Percentiles rank a stretch among this genome's conserved stretches.
phyloP scores from a whole-genome alignment of 2,329 filamentous ascomycete genomes.

The Colletotrichum abscissum region DNA sequence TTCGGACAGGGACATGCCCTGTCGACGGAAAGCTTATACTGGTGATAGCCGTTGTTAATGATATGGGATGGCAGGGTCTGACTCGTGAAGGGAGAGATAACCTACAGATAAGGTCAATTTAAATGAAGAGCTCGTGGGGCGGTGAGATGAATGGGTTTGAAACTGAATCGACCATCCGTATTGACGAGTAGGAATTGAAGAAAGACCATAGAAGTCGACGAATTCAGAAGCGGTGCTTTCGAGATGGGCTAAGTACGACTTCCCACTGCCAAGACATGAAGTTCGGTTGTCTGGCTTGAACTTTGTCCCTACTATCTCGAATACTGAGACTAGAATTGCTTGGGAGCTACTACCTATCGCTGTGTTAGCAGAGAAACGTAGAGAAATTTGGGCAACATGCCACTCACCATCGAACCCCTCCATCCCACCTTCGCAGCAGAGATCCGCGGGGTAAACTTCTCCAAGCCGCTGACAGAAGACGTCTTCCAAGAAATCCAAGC shows the following conservation, averaged over 20 bases:
- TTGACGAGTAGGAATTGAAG: not conserved
- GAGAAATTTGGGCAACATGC: slow-evolving; percentile 27
- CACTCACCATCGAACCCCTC: slow-evolving; percentile 41
- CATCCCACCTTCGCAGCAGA: slow-evolving; percentile 44
- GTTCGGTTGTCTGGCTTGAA: not conserved
- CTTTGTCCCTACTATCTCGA: not conserved
- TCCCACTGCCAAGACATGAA: not conserved
- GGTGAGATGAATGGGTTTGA: not conserved
- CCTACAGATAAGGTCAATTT: slow-evolving; percentile 3
- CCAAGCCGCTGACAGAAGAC: not conserved
- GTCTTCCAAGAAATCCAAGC: slow-evolving; percentile 10
- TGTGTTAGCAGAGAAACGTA: not conserved
- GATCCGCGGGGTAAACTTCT: slow-evolving; percentile 29
- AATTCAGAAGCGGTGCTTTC: not conserved
- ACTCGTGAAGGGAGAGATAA: slow-evolving; percentile 22
- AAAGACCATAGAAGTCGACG: not conserved
- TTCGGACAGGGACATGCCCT: slow-evolving; percentile 9
- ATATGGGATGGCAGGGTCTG: slow-evolving; percentile 6
- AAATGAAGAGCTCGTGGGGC: slow-evolving; percentile 17
- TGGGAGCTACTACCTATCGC: not conserved
- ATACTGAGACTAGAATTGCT: not conserved
- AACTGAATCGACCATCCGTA: not conserved
- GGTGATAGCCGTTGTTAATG: not conserved
- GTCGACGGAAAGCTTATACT: not conserved
- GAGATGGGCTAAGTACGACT: not conserved